Evolutionary conservation across 2,329 filamentous ascomycete species (phyloP).

Genomic region (Clonostachys chloroleuca): DNA sequence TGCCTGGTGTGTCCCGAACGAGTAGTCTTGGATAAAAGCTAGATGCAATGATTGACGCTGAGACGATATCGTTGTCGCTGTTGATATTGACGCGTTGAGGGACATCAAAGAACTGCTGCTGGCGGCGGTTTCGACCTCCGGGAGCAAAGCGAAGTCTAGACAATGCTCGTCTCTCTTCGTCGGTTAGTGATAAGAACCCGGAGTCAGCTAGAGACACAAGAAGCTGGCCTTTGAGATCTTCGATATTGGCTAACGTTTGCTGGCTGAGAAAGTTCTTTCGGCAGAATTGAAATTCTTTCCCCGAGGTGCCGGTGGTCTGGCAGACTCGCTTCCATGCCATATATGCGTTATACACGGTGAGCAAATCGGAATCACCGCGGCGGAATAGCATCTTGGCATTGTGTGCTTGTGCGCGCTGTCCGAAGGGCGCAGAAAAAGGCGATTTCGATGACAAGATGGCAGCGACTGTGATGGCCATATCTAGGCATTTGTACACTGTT

Average conservation of each 20-base stretch:
- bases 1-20: constrained; percentile 62
- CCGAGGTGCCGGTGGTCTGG: constrained; percentile 46
- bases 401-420: constrained; percentile 77
- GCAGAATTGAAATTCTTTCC: constrained; percentile 85
- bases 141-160: constrained; percentile 62
- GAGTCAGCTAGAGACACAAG: constrained; percentile 81
- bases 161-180: constrained; percentile 66
- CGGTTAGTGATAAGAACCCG: constrained; percentile 72
- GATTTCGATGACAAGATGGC: constrained; percentile 94
- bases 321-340: constrained; percentile 82
- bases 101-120: constrained; percentile 76
- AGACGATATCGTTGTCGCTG: constrained; percentile 74
- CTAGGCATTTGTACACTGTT: constrained; percentile 83
- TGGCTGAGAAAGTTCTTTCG: constrained; percentile 88
- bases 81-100: constrained; percentile 71
- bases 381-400: constrained; percentile 75
- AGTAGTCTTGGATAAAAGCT: constrained; percentile 95
- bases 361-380: constrained; percentile 82
- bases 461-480: constrained; percentile 86
- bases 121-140: constrained; percentile 46
- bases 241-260: constrained; percentile 87
- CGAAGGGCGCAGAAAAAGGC: constrained; percentile 84
- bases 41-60: constrained; percentile 82
- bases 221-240: constrained; percentile 92
- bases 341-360: constrained; percentile 95